These are phyloP conservation scores for Cercospora zeae-maydis DNA, from an alignment of 2,329 filamentous ascomycete genomes.

Conservation along the genomic window DNA sequence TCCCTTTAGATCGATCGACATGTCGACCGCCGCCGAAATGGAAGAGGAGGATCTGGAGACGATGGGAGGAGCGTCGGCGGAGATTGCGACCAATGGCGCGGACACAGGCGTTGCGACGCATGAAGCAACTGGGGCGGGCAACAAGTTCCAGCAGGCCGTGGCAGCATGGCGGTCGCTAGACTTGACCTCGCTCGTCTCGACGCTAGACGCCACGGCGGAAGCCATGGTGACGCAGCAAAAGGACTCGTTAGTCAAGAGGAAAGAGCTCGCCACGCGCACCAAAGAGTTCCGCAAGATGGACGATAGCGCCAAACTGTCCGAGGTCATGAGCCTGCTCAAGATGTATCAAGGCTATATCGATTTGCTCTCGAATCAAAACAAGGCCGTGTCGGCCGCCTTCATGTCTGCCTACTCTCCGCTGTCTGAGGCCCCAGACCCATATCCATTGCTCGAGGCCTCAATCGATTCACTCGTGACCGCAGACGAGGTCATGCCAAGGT, in stretches of 20 bases:
- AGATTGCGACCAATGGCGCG: constrained; percentile 1
- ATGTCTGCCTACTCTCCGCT: constrained; percentile 88
- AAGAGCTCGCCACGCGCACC: constrained; percentile 97
- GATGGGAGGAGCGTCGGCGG: background rate
- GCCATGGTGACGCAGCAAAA: constrained; percentile 91
- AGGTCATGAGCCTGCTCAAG: constrained; percentile 81
- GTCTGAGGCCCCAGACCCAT: constrained; percentile 94
- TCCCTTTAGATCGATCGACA: background rate
- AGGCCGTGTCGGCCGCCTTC: constrained; percentile 88
- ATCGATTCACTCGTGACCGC: constrained; percentile 89
- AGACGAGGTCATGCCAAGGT: constrained; percentile 85
- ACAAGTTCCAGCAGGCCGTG: constrained; percentile 96
- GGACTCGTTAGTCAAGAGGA: constrained; percentile 91
- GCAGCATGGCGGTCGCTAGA: constrained; percentile 94
- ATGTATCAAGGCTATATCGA: constrained; percentile 98
- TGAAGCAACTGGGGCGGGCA: constrained; percentile 55
- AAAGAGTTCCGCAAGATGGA: constrained; percentile 96
- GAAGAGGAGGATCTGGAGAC: constrained; percentile 10
- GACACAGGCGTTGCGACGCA: constrained; percentile 8
- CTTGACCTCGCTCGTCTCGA: constrained; percentile 75
- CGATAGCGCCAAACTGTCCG: constrained; percentile 76
- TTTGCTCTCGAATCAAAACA: constrained; percentile 90
- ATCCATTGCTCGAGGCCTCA: constrained; percentile 91
- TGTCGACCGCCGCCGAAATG: constrained; percentile 10
- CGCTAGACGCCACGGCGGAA: constrained; percentile 87